A percentile compares a stretch with the other conserved stretches of the same genome.
Evolutionary conservation across 1,284 basidiomycete genomes (phyloP).

Genomic region (Pseudozyma tsukubaensis): DNA sequence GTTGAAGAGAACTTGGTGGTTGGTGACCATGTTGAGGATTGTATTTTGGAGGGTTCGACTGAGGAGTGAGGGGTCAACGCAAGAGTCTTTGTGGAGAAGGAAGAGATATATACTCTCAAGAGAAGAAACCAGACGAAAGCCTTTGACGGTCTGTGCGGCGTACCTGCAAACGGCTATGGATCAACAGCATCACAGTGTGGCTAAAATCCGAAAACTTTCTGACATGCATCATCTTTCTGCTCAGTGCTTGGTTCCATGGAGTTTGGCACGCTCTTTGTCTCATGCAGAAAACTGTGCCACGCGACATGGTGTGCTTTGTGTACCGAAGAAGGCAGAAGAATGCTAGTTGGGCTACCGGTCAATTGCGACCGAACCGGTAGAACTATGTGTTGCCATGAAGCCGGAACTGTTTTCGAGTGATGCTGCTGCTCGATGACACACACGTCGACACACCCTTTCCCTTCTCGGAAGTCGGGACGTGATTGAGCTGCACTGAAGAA

Average conservation of each 20-base stretch:
- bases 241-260: no score
- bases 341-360: neutral
- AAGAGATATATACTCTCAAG: neutral
- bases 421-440: conserved; percentile 28
- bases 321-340: neutral
- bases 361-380: conserved; percentile 10
- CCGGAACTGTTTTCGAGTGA: neutral
- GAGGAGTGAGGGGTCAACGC: neutral
- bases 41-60: neutral
- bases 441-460: conserved; percentile 7
- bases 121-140: no score
- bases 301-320: no score
- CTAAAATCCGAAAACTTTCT: no score
- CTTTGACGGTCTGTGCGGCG: neutral
- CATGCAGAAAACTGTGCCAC: no score
- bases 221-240: no score
- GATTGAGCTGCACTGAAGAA: no score
- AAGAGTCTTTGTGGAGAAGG: neutral
- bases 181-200: no score
- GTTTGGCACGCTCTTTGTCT: no score
- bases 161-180: neutral
- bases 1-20: conserved; percentile 53
- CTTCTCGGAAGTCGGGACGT: neutral
- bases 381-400: conserved; percentile 1
- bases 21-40: conserved; percentile 42